A percentile compares a stretch with the other conserved stretches of the same genome.
Conservation (phyloP, 2,329 filamentous ascomycete genomes). For the Arthroderma sp. region DNA sequence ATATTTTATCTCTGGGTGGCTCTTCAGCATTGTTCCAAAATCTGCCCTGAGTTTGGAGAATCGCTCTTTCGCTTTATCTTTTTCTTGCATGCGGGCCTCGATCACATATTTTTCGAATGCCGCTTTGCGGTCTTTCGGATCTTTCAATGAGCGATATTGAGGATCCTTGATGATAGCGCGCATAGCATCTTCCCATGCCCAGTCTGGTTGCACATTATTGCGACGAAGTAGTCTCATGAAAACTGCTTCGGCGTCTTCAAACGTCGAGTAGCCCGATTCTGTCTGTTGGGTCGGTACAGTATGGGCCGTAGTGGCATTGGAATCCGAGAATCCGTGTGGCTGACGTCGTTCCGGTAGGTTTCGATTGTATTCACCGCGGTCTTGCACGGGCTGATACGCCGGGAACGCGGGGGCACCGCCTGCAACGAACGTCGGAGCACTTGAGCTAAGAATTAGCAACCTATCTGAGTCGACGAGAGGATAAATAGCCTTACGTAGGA, state of each 20-base stretch:
- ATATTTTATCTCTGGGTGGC: constrained; percentile 92
- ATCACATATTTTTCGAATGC: constrained; percentile 93
- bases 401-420: constrained; percentile 38
- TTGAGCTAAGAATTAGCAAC: constrained; percentile 11
- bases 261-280: constrained; percentile 64
- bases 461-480: background rate
- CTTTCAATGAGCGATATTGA: constrained; percentile 84
- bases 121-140: constrained; percentile 76
- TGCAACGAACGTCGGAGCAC: constrained; percentile 45
- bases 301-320: constrained; percentile 28
- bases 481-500: constrained; percentile 30
- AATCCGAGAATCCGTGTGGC: constrained; percentile 30
- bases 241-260: constrained; percentile 82
- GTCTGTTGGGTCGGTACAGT: constrained; percentile 30
- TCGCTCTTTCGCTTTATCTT: constrained; percentile 86
- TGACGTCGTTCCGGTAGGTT: constrained; percentile 35
- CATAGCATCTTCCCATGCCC: constrained; percentile 84
- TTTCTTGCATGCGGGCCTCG: constrained; percentile 81
- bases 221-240: constrained; percentile 84
- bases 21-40: constrained; percentile 90
- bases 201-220: constrained; percentile 76
- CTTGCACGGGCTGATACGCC: constrained; percentile 24
- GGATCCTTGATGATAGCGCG: constrained; percentile 76
- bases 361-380: constrained; percentile 37
- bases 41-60: constrained; percentile 82